phyloP scores from a whole-genome alignment of 768 basidiomycete genomes.

The Trametes cinnabarina region DNA sequence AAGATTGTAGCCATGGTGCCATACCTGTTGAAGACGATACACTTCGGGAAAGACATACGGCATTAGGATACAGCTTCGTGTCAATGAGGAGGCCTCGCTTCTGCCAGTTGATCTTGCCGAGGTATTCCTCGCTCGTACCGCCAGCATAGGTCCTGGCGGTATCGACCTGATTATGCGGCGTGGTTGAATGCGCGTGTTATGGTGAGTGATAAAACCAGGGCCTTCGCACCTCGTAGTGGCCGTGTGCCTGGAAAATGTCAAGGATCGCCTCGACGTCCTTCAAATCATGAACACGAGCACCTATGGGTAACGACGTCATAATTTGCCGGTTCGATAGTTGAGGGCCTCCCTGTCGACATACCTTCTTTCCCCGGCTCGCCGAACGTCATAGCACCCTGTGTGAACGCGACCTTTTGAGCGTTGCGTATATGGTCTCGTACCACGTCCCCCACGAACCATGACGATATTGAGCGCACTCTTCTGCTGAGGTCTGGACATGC shows the following conservation, averaged over 20 bases:
- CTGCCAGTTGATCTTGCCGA: constrained; percentile 52
- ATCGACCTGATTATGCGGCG: constrained; percentile 28
- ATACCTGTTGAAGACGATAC: not conserved
- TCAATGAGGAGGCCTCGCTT: constrained; percentile 52
- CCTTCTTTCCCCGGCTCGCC: constrained; percentile 48
- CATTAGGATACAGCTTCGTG: constrained; percentile 54
- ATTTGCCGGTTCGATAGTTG: no score
- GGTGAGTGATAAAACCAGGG: no score
- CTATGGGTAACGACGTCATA: no score
- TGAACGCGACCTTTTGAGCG: no score
- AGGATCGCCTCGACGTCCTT: constrained; percentile 51
- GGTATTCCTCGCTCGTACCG: constrained; percentile 36
- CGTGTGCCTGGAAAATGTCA: constrained; percentile 52
- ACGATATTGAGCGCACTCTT: constrained; percentile 49
- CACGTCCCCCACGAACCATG: constrained; percentile 40
- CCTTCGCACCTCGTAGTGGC: constrained; percentile 51
- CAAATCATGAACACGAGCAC: constrained; percentile 47
- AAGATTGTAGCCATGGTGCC: no score
- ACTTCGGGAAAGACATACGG: constrained; percentile 18
- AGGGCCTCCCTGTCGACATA: no score
- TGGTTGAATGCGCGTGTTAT: no score
- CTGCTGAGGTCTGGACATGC: constrained; percentile 25
- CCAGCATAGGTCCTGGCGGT: constrained; percentile 28
- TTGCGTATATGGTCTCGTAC: no score
- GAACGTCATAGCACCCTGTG: constrained; percentile 56